A percentile compares a stretch with the other conserved stretches of the same genome.
phyloP scores from a whole-genome alignment of 352 stramenopile species.

The Pythium inflatum region DNA sequence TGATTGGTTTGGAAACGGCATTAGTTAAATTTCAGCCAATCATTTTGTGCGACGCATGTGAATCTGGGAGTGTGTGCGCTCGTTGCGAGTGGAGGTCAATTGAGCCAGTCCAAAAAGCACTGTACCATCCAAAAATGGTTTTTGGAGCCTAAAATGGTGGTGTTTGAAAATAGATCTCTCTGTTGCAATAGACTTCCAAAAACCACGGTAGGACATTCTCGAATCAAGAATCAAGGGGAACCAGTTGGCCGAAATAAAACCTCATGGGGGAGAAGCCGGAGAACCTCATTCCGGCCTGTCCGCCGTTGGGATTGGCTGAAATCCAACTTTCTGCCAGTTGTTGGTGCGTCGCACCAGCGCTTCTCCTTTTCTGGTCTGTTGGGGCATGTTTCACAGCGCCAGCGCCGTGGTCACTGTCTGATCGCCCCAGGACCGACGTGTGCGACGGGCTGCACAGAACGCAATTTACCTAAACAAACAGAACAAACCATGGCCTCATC shows the following conservation, averaged over 20 bases:
- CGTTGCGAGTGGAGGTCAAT: constrained; percentile 19
- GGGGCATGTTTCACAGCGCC: neutral
- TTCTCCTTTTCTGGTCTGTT: constrained; percentile 3
- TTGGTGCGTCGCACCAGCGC: no score
- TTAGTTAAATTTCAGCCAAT: constrained; percentile 7
- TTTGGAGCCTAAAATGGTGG: neutral
- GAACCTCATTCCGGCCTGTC: neutral
- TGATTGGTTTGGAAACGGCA: neutral
- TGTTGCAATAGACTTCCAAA: neutral
- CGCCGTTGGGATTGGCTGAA: neutral
- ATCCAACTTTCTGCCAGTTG: neutral
- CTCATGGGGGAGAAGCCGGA: constrained; percentile 26
- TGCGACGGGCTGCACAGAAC: neutral
- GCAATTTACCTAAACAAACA: neutral
- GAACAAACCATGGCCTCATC: constrained; percentile 27
- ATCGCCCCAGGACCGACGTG: constrained; percentile 1
- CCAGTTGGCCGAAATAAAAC: constrained; percentile 27
- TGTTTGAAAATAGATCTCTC: neutral
- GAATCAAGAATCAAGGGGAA: constrained; percentile 20
- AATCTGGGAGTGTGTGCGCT: constrained; percentile 19
- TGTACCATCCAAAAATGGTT: neutral
- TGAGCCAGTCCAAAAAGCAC: constrained; percentile 11
- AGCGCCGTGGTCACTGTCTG: constrained; percentile 29
- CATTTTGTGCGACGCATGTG: neutral
- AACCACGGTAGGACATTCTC: constrained; percentile 24